Evolutionary conservation across 2,329 filamentous ascomycete genomes (phyloP).

Genomic region (Boeremia exigua): DNA sequence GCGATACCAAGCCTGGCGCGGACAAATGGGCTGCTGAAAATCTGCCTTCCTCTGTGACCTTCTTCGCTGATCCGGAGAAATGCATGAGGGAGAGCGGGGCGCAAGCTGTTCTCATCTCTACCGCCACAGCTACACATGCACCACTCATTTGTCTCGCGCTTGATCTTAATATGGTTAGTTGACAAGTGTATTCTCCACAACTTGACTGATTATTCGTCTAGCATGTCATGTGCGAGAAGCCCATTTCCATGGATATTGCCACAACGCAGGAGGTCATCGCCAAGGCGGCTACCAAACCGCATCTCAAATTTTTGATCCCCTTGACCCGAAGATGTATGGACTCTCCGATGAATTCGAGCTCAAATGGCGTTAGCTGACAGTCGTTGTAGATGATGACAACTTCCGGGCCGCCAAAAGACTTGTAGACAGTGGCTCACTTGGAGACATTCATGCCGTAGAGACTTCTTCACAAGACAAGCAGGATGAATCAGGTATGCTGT

Average conservation of each 20-base stretch:
- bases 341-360: background rate
- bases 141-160: conserved; percentile 2
- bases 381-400: conserved; percentile 2
- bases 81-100: conserved; percentile 12
- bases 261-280: conserved; percentile 3
- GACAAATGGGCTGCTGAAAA: conserved; percentile 9
- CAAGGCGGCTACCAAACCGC: conserved; percentile 1
- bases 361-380: background rate
- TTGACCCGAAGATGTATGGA: conserved; percentile 1
- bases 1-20: conserved; percentile 9
- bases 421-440: conserved; percentile 2
- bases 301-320: conserved; percentile 10
- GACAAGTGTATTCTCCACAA: background rate
- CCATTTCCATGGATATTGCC: conserved; percentile 9
- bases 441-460: conserved; percentile 11
- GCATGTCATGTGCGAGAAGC: conserved; percentile 19
- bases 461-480: conserved; percentile 5
- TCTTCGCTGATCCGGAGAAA: conserved; percentile 6
- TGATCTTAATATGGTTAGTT: background rate
- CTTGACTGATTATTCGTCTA: background rate
- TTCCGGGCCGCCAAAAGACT: conserved; percentile 5
- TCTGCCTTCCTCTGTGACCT: conserved; percentile 5
- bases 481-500: background rate
- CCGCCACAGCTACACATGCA: conserved; percentile 10
- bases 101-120: conserved; percentile 7